Base-by-base conservation (phyloP, 495 filamentous ascomycete genomes). In the Aspergillus sclerotiicarbonarius region DNA sequence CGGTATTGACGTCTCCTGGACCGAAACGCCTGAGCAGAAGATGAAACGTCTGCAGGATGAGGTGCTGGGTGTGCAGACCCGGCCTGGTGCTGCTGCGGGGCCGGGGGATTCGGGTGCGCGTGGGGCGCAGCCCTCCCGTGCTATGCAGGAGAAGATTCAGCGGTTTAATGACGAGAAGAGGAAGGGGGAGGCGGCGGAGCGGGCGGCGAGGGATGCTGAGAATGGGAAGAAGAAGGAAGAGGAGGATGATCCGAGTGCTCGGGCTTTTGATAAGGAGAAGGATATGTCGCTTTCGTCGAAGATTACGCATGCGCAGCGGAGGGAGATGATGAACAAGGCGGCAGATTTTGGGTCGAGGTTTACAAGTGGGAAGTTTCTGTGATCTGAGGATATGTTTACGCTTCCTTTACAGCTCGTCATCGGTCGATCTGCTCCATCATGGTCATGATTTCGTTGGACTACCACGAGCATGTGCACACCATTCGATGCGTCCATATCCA, bases 181-280 rank as follows among this genome's bases (percentile, higher is more conserved):
- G 29, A 86, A 84, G 19, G 78, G 78, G 54, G 86, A 81, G 44
- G 74, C 92, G 21, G 81, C 87, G 56, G 84, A 89, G 53, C 77
- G 86, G 61, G 84, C 52, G 12, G 50, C 37, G n/a, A 41, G 46
- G 37, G 52, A 87, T 57, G 77, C 83, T 47, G 61, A 61, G 69
- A 20, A 54, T 3, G 67, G 63, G 29, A 71, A 81, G 21, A 82
- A 85, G 62, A 82, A 90, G 57, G 90, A 93, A 54, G 91, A 96
- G 53, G 90, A 94, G 30, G 93, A 98, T 76, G 92, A 98, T 69
- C 94, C 94, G 20, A 95, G 90, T 66, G 84, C 84, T 70, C 79
- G 94, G 58, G 87, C 85, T 8, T 98, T 97, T 77, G 91, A 97
- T 74, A 79, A 83, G 46, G 92, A 98, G 74, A 98, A 97, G 78